Evolutionary conservation across 2,329 filamentous ascomycete genomes (phyloP).

Genomic region (Hortaea werneckii): DNA sequence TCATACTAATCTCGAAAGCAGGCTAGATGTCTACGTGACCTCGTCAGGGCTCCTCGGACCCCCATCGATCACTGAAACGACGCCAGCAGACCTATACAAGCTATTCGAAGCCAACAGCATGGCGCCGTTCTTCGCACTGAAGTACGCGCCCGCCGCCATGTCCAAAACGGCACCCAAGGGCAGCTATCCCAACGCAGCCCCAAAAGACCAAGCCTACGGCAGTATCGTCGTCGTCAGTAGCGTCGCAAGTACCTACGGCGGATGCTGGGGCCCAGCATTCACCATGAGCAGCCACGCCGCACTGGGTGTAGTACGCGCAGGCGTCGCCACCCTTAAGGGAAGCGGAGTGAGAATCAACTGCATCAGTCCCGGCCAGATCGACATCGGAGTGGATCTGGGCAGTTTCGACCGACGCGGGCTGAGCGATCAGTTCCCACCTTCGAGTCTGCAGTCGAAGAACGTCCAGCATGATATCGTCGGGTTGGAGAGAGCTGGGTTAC

Average conservation of each 20-base stretch:
- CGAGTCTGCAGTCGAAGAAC: constrained; percentile 42
- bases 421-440: constrained; percentile 46
- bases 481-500: constrained; percentile 47
- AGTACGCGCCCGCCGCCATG: constrained; percentile 56
- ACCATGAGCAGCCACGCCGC: constrained; percentile 53
- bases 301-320: constrained; percentile 49
- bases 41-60: constrained; percentile 49
- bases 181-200: constrained; percentile 50
- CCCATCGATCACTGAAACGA: constrained; percentile 46
- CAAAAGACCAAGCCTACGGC: constrained; percentile 51
- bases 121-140: constrained; percentile 55
- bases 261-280: constrained; percentile 51
- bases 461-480: constrained; percentile 44
- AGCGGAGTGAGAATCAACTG: constrained; percentile 52
- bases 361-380: constrained; percentile 37
- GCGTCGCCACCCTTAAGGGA: constrained; percentile 48
- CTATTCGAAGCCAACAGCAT: constrained; percentile 52
- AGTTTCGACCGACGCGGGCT: constrained; percentile 42
- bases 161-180: constrained; percentile 44
- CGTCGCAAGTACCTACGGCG: constrained; percentile 48
- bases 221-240: constrained; percentile 50
- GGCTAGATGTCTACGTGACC: constrained; percentile 53
- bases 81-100: constrained; percentile 44
- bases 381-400: constrained; percentile 37
- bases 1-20: constrained; percentile 1